Conservation (phyloP, 129 eudicot species). For the Flaveria brownii region DNA sequence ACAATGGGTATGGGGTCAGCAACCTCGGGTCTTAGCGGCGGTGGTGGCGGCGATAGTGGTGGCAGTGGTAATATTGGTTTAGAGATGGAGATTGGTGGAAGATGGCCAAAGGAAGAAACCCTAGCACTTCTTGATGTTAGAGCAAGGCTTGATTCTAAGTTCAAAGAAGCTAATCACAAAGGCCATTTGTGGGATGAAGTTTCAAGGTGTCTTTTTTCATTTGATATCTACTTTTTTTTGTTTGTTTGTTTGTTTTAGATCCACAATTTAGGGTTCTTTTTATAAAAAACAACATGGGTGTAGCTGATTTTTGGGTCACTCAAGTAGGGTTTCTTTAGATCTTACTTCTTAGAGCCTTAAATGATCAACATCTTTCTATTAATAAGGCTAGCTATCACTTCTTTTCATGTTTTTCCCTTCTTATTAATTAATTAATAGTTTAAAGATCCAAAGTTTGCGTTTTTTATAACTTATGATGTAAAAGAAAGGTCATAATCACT, state of each 20-base stretch:
- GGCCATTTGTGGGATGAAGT: constrained; percentile 99
- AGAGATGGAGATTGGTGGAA: constrained; percentile 33
- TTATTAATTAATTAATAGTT: not conserved
- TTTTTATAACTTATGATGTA: not conserved
- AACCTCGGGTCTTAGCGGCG: constrained; percentile 31
- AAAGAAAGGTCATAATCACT: not conserved
- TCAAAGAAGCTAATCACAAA: constrained; percentile 92
- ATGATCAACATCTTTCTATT: not conserved
- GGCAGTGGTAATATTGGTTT: constrained; percentile 30
- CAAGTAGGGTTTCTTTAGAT: constrained; percentile 12
- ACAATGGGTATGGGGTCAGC: constrained; percentile 36
- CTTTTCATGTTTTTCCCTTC: not conserved
- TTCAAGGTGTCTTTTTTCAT: constrained; percentile 53
- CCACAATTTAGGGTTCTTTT: not conserved
- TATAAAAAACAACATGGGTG: not conserved
- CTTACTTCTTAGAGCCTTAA: constrained; percentile 16
- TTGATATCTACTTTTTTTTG: no score
- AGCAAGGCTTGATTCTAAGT: constrained; percentile 83
- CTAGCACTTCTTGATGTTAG: constrained; percentile 81
- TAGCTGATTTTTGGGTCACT: not conserved
- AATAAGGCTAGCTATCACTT: not conserved
- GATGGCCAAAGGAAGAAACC: constrained; percentile 98
- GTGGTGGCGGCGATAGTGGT: constrained; percentile 26
- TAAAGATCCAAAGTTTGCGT: not conserved
- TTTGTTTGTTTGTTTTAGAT: not conserved